Evolutionary conservation across 495 filamentous ascomycete species (phyloP), one percentile per base, ranked within the genome.

Genomic region (Hamigera avellanea): DNA sequence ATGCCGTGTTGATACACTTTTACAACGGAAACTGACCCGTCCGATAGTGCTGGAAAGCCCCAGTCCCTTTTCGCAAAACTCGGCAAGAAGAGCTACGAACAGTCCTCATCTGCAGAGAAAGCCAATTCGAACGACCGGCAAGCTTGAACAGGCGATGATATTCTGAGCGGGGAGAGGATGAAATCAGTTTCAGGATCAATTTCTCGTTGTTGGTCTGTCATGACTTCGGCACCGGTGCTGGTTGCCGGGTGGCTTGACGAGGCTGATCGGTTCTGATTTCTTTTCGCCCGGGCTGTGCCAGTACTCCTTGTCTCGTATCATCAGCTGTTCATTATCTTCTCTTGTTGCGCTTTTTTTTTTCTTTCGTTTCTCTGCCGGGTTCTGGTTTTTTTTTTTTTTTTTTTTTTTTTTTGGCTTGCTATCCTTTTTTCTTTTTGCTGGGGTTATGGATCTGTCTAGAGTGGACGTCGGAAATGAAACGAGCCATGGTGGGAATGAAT

Each of bases 41-140:
- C 7, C 23, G 3, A n/a, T 32, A 68, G 64, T 45, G 64, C 59
- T 41, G 62, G 62, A 50, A 68, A 68, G 45, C 64, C 64, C 10
- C 59, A 65, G 40, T 66, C 64, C 0, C 48, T 68, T n/a, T 66
- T 68, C 41, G 59, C 64, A 23, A 68, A 68, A 45, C 53, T 68
- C 15, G 64, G 64, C 43, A 68, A 68, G 62, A 68, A 68, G 53
- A 68, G 54, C 45, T 64, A 62, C 36, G 64, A 68, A 39, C 61
- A 64, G 43, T 64, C 58, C 0, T 37, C 53, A 19, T 48, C 54
- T 2, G 49, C 54, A 14, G 46, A 30, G 28, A 30, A 30, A 30
- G 28, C 28, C 6, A 15, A n/a, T n/a, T n/a, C n/a, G n/a, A n/a
- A n/a, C n/a, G n/a, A n/a, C n/a, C n/a, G n/a, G n/a, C n/a, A n/a